Evolutionary conservation across 345 rosid genomes (phyloP).

Genomic region (Eucalyptus marginata): DNA sequence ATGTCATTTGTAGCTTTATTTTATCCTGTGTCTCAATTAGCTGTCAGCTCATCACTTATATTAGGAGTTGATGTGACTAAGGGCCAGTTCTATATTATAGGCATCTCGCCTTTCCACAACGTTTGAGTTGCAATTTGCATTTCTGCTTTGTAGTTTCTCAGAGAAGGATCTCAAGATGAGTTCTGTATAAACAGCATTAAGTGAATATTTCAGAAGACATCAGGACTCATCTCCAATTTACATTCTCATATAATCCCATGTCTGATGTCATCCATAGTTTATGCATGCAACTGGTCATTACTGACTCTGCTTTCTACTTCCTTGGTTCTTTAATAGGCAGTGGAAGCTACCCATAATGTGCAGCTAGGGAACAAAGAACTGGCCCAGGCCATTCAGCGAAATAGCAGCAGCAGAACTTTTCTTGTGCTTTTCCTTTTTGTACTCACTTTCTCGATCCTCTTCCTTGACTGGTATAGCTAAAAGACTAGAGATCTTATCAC

Average conservation of each 20-base stretch:
- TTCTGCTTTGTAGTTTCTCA: not conserved
- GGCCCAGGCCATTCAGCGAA: constrained; percentile 65
- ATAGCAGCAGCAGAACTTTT: constrained; percentile 88
- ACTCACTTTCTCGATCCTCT: constrained; percentile 76
- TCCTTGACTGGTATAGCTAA: constrained; percentile 88
- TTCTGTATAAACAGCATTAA: not conserved
- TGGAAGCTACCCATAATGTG: constrained; percentile 86
- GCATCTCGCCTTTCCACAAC: not conserved
- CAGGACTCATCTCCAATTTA: not conserved
- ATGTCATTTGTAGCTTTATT: not conserved
- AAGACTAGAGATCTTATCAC: not conserved
- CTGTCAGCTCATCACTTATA: not conserved
- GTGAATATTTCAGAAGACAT: not conserved
- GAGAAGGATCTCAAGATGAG: not conserved
- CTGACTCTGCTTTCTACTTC: not conserved
- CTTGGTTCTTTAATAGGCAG: constrained; percentile 36
- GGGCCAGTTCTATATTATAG: not conserved
- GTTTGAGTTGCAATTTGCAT: not conserved
- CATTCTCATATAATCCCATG: not conserved
- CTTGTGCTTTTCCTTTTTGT: constrained; percentile 73
- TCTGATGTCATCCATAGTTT: not conserved
- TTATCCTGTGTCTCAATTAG: not conserved
- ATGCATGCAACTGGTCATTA: not conserved
- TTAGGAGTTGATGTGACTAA: not conserved
- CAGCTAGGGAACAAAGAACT: constrained; percentile 84